A percentile compares a stretch with the other conserved stretches of the same genome.
These are phyloP conservation scores for Pseudoscleropodium purum DNA, from an alignment of 225 moss, liverwort and hornwort species.

Conservation along the genomic window DNA sequence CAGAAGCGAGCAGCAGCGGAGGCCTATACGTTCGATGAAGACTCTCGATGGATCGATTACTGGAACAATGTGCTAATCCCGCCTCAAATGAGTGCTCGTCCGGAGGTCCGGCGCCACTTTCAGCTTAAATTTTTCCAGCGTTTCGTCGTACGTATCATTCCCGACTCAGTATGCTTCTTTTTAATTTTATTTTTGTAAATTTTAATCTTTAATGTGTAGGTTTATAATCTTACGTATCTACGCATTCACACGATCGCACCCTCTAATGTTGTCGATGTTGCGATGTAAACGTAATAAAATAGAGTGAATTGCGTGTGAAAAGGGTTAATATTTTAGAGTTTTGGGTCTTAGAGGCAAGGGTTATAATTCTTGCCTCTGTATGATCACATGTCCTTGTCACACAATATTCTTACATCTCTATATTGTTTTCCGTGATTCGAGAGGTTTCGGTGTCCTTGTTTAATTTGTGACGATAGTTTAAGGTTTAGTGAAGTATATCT, in stretches of 20 bases:
- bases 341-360: neutral
- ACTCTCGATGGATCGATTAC: slow-evolving; percentile 70
- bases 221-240: too few relatives aligned
- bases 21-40: slow-evolving; percentile 60
- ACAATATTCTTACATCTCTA: neutral
- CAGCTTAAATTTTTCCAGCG: slow-evolving; percentile 89
- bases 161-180: neutral
- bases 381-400: neutral
- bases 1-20: slow-evolving; percentile 54
- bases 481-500: neutral
- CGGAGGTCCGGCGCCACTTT: slow-evolving; percentile 64
- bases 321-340: neutral
- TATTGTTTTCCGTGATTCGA: neutral
- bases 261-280: neutral
- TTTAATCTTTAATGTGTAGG: neutral
- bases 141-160: slow-evolving; percentile 41
- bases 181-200: neutral
- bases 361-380: neutral
- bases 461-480: neutral
- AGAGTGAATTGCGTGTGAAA: neutral
- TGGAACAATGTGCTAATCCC: slow-evolving; percentile 83
- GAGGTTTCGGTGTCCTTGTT: neutral
- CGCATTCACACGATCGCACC: neutral
- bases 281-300: neutral
- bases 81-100: slow-evolving; percentile 49